Base-by-base conservation (phyloP, 208 protist species). In the Crithidia bombi region DNA sequence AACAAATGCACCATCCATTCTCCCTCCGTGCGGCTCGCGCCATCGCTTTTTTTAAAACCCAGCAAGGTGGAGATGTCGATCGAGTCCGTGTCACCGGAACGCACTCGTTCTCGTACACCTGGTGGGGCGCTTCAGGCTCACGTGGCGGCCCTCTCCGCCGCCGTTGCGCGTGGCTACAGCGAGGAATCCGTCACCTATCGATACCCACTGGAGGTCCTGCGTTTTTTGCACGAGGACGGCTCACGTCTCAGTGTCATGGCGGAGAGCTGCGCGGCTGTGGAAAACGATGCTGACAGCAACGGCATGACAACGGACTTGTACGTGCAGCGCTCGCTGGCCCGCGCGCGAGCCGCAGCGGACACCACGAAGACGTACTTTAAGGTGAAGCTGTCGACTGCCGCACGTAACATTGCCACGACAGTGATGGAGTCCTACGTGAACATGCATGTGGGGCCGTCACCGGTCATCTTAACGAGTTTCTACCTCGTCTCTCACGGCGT, bases 211-310 rank as follows among this genome's bases (percentile, higher is more conserved):
- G 72, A 85, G 32, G 52, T 79, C 39, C 50, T 72, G 33, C 69
- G 71, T 39, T 91, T 82, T 59, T 28, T 82, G n/a, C 86, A 91
- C 78, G 50, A 41, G 50, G 86, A 91, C 47, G 75, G 86, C 35
- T 87, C 82, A 21, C 71, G 62, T 2, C 54, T 91, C 21, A 83
- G 63, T 32, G 35, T 91, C 44, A 75, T 89, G 68, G 77, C 81
- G 14, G 86, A 91, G 63, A 61, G 78, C 41, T 69, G 74, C 46
- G 41, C 26, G 17, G 35, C 65, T 17, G 36, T 73, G 36, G 50
- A 54, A 17, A 21, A 46, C n/a, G 57, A 59, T 9, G 75, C 17
- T 11, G 30, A 28, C 25, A 44, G 38, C 5, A 69, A 17, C 11
- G n/a, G 35, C 14, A 15, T 82, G 12, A 83, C 65, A 26, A 83